Evolutionary conservation across 129 eudicot genomes (phyloP), one percentile per base, ranked within the genome.

Genomic region (sunflower (Helianthus annuus)): DNA sequence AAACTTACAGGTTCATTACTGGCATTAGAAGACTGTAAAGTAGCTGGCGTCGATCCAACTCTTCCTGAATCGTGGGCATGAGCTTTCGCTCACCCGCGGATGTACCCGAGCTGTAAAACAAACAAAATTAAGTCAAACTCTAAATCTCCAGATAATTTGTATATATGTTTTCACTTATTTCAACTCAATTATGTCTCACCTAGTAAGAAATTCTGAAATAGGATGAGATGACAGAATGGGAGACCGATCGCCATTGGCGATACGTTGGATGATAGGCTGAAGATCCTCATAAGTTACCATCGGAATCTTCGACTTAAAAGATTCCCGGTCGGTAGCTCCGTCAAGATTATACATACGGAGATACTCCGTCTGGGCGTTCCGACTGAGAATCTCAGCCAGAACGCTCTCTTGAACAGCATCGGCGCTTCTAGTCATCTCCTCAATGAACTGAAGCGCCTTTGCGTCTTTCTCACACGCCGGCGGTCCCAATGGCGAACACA

Each of bases 21-120:
- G 98, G 96, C 96, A 85, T 87, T 69, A 92, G 96, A 76, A 92
- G 96, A 73, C 98, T 92, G 86, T 92, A 92, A 45, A 92, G 91
- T 16, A 85, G 79, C 75, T 92, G 96, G 55, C 96, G 96, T 39
- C 98, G 96, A 80, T 89, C 96, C 77, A 93, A 69, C 82, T 93
- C 98, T 78, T 93, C 98, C 10, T 80, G 81, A 63, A 93, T 93
- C 7, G 98, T 87, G 3, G 98, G 98, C 96, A 92, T 92, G 9
- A 92, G 87, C 32, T 92, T 92, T 65, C 98, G 82, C 44, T 92
- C 98, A 19, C 98, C 98, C 6, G 98, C 98, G 16, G 98, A 92
- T 38, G 98, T 92, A 22, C 98, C 98, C 49, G 98, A 92, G 71
- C 98, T 92, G 91, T 79, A 53, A 1, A 71, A 16, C 1, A 4